phyloP scores from a whole-genome alignment of 2,329 filamentous ascomycete species.

The Hirsutella minnesotensis region DNA sequence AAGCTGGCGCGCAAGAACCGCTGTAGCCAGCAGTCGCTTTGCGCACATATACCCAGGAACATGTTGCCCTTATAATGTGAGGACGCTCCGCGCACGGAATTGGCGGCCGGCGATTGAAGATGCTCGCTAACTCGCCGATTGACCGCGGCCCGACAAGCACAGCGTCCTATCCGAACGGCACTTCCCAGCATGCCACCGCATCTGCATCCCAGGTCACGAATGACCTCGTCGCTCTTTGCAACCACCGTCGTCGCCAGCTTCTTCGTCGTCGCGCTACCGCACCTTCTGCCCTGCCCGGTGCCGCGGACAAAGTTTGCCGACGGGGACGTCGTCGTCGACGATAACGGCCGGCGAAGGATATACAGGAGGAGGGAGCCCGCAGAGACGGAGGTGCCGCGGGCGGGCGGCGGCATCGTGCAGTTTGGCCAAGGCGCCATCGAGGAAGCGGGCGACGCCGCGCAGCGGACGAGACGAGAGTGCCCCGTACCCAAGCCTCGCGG shows the following conservation, averaged over 20 bases:
- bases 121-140: background rate
- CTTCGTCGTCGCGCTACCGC: constrained; percentile 81
- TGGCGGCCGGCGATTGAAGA: background rate
- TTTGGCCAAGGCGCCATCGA: constrained; percentile 29
- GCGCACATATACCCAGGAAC: constrained; percentile 3
- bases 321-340: constrained; percentile 37
- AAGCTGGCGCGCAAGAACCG: background rate
- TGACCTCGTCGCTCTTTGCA: constrained; percentile 89
- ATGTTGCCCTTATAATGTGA: constrained; percentile 11
- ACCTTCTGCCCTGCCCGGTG: constrained; percentile 83
- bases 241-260: constrained; percentile 86
- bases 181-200: constrained; percentile 63
- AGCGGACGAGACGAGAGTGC: constrained; percentile 58
- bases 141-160: background rate
- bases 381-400: constrained; percentile 24
- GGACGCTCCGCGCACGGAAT: constrained; percentile 1
- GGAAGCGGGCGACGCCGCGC: constrained; percentile 18
- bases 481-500: constrained; percentile 86
- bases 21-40: background rate
- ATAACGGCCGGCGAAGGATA: constrained; percentile 31
- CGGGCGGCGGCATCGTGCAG: constrained; percentile 35
- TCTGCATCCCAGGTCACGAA: constrained; percentile 85
- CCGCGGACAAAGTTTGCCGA: constrained; percentile 67
- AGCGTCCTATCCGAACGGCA: background rate
- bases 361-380: constrained; percentile 26